Evolutionary conservation across 805 yeast genomes (phyloP), one percentile per base, ranked within the genome.

Genomic region (Pichia deserticola): DNA sequence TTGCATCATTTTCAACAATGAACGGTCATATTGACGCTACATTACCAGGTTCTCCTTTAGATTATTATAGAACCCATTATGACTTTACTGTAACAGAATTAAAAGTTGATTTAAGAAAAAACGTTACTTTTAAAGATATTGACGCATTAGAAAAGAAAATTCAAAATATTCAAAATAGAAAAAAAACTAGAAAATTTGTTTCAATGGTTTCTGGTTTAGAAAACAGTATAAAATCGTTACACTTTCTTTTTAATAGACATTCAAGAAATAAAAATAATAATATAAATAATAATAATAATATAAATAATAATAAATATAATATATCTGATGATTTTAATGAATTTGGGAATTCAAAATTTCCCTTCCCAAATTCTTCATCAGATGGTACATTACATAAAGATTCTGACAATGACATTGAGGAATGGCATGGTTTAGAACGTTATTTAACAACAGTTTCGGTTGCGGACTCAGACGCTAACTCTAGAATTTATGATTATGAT

Each of bases 391-490:
- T 36, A 12, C 32, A 20, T 25, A 36, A 37, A 20, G 37, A 41
- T 27, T 33, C 12, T 5, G 25, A 38, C 15, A 7, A 48, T 2
- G 63, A 58, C 40, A 44, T 53, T 7, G 60, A 64, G 30, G 70
- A 70, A 50, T 92, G 98, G 98, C 76, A 70, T 53, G 98, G 98
- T 1, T 66, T 92, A 29, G 70, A 79, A 12, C 74, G 93, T 36
- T 92, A 90, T 61, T 61, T 79, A n/a, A 58, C 64, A n/a, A 44
- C 45, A 3, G 45, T 36, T 11, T 44, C 53, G 7, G 40, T 58
- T 51, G 20, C 41, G 3, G 44, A 49, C 28, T 39, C 51, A 0
- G 50, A 50, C 7, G 42, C 41, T n/a, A 52, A 42, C n/a, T 49
- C 55, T 1, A 15, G 46, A 9, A 34, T 47, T 20, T 40, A 32